Conservation (phyloP, 164 flowering plant species). For the Nelumbo lutea region DNA sequence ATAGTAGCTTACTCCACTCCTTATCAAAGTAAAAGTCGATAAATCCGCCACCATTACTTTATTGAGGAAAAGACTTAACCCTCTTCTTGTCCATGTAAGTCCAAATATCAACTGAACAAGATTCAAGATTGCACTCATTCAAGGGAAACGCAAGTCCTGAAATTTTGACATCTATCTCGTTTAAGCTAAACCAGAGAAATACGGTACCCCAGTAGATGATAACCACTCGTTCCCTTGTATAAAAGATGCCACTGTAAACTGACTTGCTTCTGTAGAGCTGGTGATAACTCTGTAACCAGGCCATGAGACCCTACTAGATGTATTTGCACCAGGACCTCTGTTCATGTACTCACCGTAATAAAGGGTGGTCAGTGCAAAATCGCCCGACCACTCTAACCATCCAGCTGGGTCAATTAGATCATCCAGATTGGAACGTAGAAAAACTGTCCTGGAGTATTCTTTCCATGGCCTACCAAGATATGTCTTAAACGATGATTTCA, state of each 20-base stretch:
- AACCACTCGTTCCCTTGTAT: constrained; percentile 69
- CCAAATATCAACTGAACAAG: no score
- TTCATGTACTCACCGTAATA: constrained; percentile 81
- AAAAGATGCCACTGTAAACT: constrained; percentile 54
- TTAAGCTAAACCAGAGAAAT: constrained; percentile 26
- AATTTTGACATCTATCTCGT: no score
- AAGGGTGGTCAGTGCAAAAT: constrained; percentile 57
- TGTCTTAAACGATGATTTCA: constrained; percentile 30
- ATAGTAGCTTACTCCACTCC: no score
- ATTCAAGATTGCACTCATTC: no score
- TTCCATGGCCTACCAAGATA: constrained; percentile 91
- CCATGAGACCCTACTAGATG: constrained; percentile 65
- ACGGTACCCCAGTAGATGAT: constrained; percentile 40
- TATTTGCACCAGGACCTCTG: constrained; percentile 66
- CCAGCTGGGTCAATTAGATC: constrained; percentile 60
- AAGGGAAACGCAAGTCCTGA: no score
- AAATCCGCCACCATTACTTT: no score
- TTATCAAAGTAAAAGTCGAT: no score
- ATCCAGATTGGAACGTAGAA: constrained; percentile 37
- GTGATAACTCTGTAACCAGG: constrained; percentile 63
- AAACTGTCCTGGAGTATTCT: constrained; percentile 65
- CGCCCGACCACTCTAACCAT: constrained; percentile 68
- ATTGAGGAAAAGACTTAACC: no score
- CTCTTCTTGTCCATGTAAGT: no score
- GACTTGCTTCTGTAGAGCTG: constrained; percentile 47